Evolutionary conservation across 2,329 filamentous ascomycete species (phyloP).

Genomic region (Dactylonectria macrodidyma): DNA sequence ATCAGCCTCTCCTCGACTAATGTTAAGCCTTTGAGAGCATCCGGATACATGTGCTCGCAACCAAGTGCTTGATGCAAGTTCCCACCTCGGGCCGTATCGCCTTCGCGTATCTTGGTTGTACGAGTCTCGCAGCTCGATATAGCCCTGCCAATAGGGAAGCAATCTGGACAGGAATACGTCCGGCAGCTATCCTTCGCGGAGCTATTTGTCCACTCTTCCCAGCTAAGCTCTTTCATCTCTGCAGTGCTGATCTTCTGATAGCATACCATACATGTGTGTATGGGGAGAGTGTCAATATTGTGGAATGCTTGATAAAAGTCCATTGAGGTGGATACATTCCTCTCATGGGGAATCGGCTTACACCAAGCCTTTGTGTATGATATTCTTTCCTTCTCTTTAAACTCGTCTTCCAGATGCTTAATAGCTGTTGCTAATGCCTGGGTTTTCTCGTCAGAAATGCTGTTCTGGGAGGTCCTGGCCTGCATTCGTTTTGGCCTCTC

Average conservation of each 20-base stretch:
- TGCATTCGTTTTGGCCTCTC: no score
- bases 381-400: not conserved
- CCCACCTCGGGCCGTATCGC: not conserved
- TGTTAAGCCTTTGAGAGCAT: constrained; percentile 15
- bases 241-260: constrained; percentile 15
- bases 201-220: constrained; percentile 4
- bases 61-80: constrained; percentile 19
- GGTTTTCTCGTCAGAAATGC: not conserved
- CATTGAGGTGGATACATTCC: constrained; percentile 8
- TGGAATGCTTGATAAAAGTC: constrained; percentile 16
- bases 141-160: not conserved
- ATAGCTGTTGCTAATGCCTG: not conserved
- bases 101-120: constrained; percentile 8
- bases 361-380: not conserved
- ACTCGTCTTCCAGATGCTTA: constrained; percentile 1
- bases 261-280: constrained; percentile 13
- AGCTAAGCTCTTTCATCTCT: not conserved
- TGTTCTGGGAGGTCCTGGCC: not conserved
- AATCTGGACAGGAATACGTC: constrained; percentile 4
- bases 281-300: constrained; percentile 9
- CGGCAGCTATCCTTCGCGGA: constrained; percentile 1
- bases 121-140: not conserved
- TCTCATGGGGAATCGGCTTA: constrained; percentile 12
- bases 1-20: constrained; percentile 22
- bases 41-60: constrained; percentile 1